phyloP scores from a whole-genome alignment of 2,329 filamentous ascomycete species.

The Sporothrix sp. region DNA sequence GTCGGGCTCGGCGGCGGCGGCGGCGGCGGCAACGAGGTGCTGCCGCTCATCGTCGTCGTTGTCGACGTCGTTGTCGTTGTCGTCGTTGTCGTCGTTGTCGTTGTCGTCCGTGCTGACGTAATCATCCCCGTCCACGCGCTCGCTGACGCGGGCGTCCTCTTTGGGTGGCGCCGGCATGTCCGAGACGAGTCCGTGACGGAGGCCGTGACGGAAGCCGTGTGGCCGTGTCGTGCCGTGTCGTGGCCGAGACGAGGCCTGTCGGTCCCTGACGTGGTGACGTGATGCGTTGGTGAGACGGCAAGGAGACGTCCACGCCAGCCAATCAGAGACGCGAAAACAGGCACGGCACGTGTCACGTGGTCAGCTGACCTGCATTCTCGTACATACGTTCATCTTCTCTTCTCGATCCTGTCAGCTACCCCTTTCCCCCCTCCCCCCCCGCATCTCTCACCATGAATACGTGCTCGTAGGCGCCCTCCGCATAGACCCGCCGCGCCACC shows the following conservation, averaged over 20 bases:
- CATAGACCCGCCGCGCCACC: slow-evolving; percentile 28
- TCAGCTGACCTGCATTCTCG: too few species aligned
- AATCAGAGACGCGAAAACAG: not conserved
- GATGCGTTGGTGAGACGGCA: too few species aligned
- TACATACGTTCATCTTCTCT: too few species aligned
- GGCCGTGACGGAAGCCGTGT: not conserved
- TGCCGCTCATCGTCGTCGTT: not conserved
- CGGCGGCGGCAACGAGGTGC: not conserved
- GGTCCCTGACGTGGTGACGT: too few species aligned
- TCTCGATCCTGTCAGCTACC: too few species aligned
- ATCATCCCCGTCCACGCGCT: not conserved
- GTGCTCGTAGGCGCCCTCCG: slow-evolving; percentile 26
- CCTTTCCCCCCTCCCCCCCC: not conserved
- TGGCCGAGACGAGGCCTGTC: not conserved
- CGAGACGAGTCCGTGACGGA: not conserved
- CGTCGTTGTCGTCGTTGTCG: not conserved
- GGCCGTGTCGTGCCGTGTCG: not conserved
- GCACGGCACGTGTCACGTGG: too few species aligned
- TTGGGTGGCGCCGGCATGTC: too few species aligned
- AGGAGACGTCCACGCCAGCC: too few species aligned
- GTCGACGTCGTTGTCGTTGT: not conserved
- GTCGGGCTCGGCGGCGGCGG: slow-evolving; percentile 2
- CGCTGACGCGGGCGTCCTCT: not conserved
- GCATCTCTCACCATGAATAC: slow-evolving; percentile 27
- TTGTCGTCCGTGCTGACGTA: too few species aligned